These are phyloP conservation scores for Fraxinus anomala DNA, from an alignment of 257 asterid species.

Conservation along the genomic window DNA sequence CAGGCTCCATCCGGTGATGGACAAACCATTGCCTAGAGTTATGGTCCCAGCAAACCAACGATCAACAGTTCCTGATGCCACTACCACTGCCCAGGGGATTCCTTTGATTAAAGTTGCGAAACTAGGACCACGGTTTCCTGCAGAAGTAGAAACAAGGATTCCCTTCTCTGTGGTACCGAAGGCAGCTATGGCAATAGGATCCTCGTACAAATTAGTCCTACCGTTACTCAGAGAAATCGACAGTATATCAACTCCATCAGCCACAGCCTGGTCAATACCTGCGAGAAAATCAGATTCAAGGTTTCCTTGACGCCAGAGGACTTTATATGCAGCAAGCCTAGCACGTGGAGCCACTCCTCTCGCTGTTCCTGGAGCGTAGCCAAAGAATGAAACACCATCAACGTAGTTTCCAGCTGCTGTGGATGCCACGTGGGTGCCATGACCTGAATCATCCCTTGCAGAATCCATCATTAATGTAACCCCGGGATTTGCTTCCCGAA, in stretches of 20 bases:
- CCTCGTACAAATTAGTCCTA: constrained; percentile 17
- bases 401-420: constrained; percentile 49
- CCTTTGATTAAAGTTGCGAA: background rate
- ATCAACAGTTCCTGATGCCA: constrained; percentile 14
- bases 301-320: constrained; percentile 32
- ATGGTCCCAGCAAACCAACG: constrained; percentile 11
- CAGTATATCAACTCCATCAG: constrained; percentile 46
- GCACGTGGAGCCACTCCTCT: constrained; percentile 54
- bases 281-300: constrained; percentile 45
- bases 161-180: constrained; percentile 50
- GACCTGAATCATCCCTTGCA: constrained; percentile 40
- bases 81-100: constrained; percentile 13
- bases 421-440: constrained; percentile 50
- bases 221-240: constrained; percentile 37
- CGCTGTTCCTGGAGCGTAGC: constrained; percentile 47
- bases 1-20: constrained; percentile 9
- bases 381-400: constrained; percentile 35
- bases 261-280: constrained; percentile 54
- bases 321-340: constrained; percentile 40
- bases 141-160: constrained; percentile 1
- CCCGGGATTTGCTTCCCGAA: constrained; percentile 31
- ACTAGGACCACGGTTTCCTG: constrained; percentile 13
- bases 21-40: constrained; percentile 5
- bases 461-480: constrained; percentile 32
- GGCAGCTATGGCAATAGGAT: constrained; percentile 46